Evolutionary conservation across 345 rosid genomes (phyloP).

Genomic region (Corymbia maculata): DNA sequence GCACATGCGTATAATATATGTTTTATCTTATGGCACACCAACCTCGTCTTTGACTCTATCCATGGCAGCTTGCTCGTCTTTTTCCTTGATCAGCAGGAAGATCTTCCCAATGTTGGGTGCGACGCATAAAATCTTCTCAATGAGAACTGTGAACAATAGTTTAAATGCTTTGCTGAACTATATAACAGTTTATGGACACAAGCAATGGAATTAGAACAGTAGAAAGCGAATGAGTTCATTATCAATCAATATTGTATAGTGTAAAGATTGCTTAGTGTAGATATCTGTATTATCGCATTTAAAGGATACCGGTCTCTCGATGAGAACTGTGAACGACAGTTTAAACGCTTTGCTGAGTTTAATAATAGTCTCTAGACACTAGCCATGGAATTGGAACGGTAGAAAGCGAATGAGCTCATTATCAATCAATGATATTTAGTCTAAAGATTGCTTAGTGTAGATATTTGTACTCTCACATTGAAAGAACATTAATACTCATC

Average conservation of each 20-base stretch:
- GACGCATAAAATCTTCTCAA: constrained; percentile 1
- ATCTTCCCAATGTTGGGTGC: background rate
- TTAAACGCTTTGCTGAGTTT: background rate
- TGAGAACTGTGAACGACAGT: background rate
- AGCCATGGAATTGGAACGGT: background rate
- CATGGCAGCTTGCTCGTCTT: background rate
- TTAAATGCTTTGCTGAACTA: background rate
- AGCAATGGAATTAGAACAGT: background rate
- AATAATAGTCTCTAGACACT: background rate
- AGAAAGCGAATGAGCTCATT: background rate
- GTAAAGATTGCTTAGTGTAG: too few species aligned
- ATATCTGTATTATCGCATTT: too few species aligned
- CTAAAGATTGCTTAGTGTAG: too few species aligned
- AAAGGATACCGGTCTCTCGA: background rate
- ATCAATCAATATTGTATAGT: too few species aligned
- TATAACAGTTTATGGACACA: too few species aligned
- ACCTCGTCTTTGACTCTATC: background rate
- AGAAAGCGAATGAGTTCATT: background rate
- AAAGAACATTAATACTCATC: background rate
- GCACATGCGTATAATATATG: background rate
- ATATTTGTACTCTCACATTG: too few species aligned
- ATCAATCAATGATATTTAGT: too few species aligned
- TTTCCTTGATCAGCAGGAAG: background rate
- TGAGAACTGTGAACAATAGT: background rate
- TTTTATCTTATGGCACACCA: background rate